phyloP scores from a whole-genome alignment of 176 grass and related monocot genomes.

The Cenchrus americanus region DNA sequence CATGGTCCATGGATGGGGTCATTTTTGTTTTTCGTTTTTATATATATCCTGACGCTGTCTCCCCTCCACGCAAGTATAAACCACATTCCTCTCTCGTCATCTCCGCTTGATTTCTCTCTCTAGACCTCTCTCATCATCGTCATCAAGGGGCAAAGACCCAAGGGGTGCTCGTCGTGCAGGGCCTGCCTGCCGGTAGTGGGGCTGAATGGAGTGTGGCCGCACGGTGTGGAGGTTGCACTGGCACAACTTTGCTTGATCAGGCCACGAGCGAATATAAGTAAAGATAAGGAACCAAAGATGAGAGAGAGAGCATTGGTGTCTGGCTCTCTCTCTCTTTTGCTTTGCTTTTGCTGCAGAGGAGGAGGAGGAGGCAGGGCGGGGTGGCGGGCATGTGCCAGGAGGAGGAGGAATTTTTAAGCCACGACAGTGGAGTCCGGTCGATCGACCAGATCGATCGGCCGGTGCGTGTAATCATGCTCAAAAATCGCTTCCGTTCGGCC shows the following conservation, averaged over 20 bases:
- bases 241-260: constrained; percentile 27
- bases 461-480: constrained; percentile 43
- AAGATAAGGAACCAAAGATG: not conserved
- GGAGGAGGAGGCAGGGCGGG: not conserved
- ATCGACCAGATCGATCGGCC: not conserved
- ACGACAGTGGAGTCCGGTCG: constrained; percentile 22
- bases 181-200: constrained; percentile 23
- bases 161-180: not conserved
- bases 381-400: constrained; percentile 52
- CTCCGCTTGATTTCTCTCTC: not conserved
- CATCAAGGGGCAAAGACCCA: not conserved
- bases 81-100: not conserved
- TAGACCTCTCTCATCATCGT: not conserved
- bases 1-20: constrained; percentile 14
- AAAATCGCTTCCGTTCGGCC: constrained; percentile 26
- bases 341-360: constrained; percentile 25
- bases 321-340: not conserved
- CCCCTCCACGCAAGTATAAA: constrained; percentile 36
- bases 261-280: constrained; percentile 11
- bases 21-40: constrained; percentile 36
- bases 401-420: constrained; percentile 40
- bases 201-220: not conserved
- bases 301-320: not conserved
- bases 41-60: constrained; percentile 47
- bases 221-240: not conserved